Base-by-base conservation (phyloP, 179 eudicot species). In the Pouteria campechiana region DNA sequence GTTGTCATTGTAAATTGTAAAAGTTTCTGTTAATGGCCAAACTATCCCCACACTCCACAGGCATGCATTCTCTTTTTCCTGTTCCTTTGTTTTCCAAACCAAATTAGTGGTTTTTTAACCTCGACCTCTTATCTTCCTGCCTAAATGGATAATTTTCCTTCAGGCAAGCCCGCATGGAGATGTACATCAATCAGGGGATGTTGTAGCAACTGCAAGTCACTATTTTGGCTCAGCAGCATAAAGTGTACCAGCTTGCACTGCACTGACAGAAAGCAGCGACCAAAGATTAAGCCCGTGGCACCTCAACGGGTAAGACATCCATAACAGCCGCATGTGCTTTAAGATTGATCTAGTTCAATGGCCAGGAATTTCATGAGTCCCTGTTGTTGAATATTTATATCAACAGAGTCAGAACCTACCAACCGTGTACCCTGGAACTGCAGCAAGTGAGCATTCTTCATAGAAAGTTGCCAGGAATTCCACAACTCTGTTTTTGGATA, bases 201-300 rank as follows among this genome's bases (percentile, higher is more conserved):
- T 54, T 90, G 98, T 40, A 37, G 32, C 39, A 53, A 30, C 20
- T 90, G 98, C 58, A 17, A 39, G 22, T 38, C 68, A 19, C 43
- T 86, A 15, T 83, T 79, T 31, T 90, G 98, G 98, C 72, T 72
- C 17, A 62, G 43, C 14, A 59, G 65, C 57, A 37, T 67, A 46
- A 67, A 52, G 29, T 79, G 86, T 57, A 54, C 71, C 12, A 67
- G 57, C 27, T 13, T 42, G 36, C 52, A 36, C 37, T 47, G 32
- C 29, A 34, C 41, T 31, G 47, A 45, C 7, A 42, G 39, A 20
- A 21, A 40, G 25, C 81, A 54, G 48, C 56, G 38, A 29, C n/a
- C n/a, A n/a, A n/a, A n/a, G n/a, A 54, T 79, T 45, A 57, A 25
- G 43, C 80, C 82, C 7, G 21, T 82, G 18, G 62, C 84, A 17